These are phyloP conservation scores for Verticillium klebahnii DNA, from an alignment of 2,329 filamentous ascomycete genomes.

Conservation along the genomic window DNA sequence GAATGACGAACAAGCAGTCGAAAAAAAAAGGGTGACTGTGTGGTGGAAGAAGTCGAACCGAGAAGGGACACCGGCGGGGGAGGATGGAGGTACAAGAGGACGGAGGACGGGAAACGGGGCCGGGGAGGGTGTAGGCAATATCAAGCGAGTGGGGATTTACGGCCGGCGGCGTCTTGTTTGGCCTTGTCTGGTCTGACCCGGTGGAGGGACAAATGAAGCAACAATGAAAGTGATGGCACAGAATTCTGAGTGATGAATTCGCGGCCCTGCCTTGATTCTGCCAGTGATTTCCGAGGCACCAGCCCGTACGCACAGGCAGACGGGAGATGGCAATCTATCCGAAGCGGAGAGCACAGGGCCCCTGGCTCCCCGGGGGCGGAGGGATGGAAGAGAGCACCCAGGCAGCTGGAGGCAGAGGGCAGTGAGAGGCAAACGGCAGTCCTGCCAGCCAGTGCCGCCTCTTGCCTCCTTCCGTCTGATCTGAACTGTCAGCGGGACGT, in stretches of 20 bases:
- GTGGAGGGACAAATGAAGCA: background rate
- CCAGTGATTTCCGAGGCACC: background rate
- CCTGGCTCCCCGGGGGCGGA: background rate
- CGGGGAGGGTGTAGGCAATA: background rate
- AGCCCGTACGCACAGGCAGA: background rate
- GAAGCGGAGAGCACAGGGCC: background rate
- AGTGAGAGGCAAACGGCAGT: background rate
- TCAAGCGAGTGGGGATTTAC: background rate
- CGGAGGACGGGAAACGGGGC: background rate
- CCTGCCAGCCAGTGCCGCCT: background rate
- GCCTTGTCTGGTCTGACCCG: background rate
- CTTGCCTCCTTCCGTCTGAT: background rate
- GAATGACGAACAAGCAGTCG: background rate
- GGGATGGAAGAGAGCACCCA: background rate
- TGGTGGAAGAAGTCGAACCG: background rate
- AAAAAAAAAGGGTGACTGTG: background rate
- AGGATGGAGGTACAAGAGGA: background rate
- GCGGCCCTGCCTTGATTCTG: background rate
- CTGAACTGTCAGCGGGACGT: background rate
- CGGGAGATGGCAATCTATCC: background rate
- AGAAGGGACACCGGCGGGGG: background rate
- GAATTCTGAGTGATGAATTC: background rate
- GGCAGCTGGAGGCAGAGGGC: background rate
- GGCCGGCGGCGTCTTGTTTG: background rate
- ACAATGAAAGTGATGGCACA: background rate